Base-by-base conservation (phyloP, 23 red algal genomes). In the Chondrus crispus region DNA sequence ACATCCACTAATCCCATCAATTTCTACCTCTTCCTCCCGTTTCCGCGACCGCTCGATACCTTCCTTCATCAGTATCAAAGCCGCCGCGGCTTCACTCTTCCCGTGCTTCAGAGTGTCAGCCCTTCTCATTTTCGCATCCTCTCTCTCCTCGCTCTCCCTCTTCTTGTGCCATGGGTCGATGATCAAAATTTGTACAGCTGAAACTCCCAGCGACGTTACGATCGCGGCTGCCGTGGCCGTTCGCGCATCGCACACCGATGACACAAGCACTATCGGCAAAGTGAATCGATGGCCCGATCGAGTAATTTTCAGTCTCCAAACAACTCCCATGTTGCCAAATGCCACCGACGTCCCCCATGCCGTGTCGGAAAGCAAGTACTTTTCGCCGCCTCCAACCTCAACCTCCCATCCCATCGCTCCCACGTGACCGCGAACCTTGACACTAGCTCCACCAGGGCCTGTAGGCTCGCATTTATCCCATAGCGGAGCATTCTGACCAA, bases 341-440 rank as follows among this genome's bases (percentile, higher is more conserved):
- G 66, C 75, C 4, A 92, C 55, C 0, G 62, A 62, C 54, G 77
- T 75, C 53, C 73, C 52, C 76, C 76, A 84, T 33, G 54, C 89
- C 33, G 79, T 92, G 46, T 92, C 89, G 0, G 77, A 57, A 20
- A 84, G 77, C 5, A 92, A 62, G 74, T 74, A 84, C 46, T 66
- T 71, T 24, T 47, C 33, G 2, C 89, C 89, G 7, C 76, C 79
- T 33, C 89, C 89, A 20, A 62, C 73, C 53, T 92, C 79, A 46
- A 92, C 76, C 37, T 92, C 89, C 89, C 89, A 92, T n/a, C 89
- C 89, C 76, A 84, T 73, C 1, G 75, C 66, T 13, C 89, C 62
- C 13, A 92, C 40, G 28, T 62, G 64, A 28, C 38, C 79, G 3
- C 89, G 55, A 39, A 79, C 45, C 45, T 79, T 60, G 29, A 92